Percentiles rank a stretch among this genome's conserved stretches.
These are phyloP conservation scores for Schizopora paradoxa DNA, from an alignment of 1,284 basidiomycete species.

Conservation along the genomic window DNA sequence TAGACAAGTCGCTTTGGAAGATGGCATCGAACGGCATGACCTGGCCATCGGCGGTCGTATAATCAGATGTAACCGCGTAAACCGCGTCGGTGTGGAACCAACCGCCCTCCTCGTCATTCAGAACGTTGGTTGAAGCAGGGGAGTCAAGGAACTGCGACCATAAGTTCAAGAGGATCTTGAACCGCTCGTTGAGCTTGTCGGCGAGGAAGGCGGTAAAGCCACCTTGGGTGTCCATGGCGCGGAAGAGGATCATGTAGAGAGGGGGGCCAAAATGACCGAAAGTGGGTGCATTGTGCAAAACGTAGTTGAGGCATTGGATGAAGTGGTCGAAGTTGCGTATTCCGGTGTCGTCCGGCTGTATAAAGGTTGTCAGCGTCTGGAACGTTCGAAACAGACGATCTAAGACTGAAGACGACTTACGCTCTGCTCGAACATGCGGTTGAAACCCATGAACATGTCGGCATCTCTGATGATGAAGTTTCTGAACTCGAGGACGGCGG, in stretches of 20 bases:
- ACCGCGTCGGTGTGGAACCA: constrained; percentile 31
- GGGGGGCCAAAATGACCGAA: not conserved
- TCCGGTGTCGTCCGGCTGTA: too few relatives aligned
- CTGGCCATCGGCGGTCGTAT: too few relatives aligned
- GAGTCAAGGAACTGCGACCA: constrained; percentile 32
- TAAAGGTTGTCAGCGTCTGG: too few relatives aligned
- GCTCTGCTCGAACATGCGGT: too few relatives aligned
- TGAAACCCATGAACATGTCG: too few relatives aligned
- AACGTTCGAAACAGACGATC: too few relatives aligned
- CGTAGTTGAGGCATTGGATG: too few relatives aligned
- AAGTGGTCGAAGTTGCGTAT: too few relatives aligned
- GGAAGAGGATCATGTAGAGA: constrained; percentile 2
- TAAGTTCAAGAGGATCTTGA: constrained; percentile 29
- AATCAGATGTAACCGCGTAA: constrained; percentile 20
- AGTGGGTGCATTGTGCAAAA: too few relatives aligned
- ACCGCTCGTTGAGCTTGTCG: constrained; percentile 28
- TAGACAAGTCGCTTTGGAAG: constrained; percentile 31
- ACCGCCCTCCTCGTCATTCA: constrained; percentile 22
- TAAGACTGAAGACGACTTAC: too few relatives aligned
- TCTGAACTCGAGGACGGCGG: too few relatives aligned
- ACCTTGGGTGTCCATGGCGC: not conserved
- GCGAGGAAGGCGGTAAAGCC: constrained; percentile 33
- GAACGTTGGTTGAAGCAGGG: constrained; percentile 27
- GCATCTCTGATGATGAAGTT: too few relatives aligned
- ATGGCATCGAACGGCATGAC: constrained; percentile 26